Base-by-base conservation (phyloP, 257 asterid genomes). In the Gentiana straminea region DNA sequence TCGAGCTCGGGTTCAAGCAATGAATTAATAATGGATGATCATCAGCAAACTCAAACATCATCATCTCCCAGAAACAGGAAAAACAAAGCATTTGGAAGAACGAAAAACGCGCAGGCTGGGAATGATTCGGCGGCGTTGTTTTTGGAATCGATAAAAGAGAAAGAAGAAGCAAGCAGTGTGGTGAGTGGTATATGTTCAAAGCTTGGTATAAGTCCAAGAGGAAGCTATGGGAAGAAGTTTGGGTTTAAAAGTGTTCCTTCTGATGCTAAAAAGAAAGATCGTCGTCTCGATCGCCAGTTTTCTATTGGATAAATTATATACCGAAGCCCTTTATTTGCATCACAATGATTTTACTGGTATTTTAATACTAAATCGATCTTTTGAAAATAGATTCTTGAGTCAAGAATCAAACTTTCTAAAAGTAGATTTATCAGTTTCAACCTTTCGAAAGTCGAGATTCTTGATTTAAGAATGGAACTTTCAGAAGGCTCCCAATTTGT, bases 141-240 rank as follows among this genome's bases (percentile, higher is more conserved):
- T 2, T 60, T 51, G 57, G 4, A 11, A 13, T 52, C 57, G 8
- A 45, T 33, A 4, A 52, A 39, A 50, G 36, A 57, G 8, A 38
- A 5, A 3, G 51, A 44, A 43, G 13, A 35, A 4, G 43, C 50
- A 9, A 2, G 39, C 8, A 50, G 39, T 37, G 49, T 60, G 12
- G 13, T 64, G 56, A 45, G 58, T 34, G 63, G 64, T 5, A 32
- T 57, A 1, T 64, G 54, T 41, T 64, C 64, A 2, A 64, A 58
- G 46, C 69, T 64, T 41, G 58, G 59, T 33, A 15, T 51, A 57
- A 57, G 64, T 41, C 64, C 69, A 7, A 47, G 45, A 57, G 51
- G 69, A 3, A 15, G 35, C 35, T 39, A 39, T 39, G 15, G 35
- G 11, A 54, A 57, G 55, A 54, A 47, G 11, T 32, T 6, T 45